Evolutionary conservation across 2,329 filamentous ascomycete genomes (phyloP).

Genomic region (Escovopsis sp.): DNA sequence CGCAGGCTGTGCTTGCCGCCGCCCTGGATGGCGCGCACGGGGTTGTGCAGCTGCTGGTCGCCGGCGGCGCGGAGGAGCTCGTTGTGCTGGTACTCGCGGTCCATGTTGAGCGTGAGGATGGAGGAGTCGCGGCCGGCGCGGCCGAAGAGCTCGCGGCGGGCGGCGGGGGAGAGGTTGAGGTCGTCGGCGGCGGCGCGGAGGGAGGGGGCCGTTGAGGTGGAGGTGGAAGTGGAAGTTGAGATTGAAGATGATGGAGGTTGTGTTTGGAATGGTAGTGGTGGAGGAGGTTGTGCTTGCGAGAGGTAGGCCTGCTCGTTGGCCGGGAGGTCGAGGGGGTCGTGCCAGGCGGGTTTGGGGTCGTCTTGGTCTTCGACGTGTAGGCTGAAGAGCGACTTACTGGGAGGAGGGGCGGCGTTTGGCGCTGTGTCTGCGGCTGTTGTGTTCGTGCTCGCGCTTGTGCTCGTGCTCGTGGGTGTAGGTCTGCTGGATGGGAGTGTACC

Average conservation of each 20-base stretch:
- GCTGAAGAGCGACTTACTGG: constrained; percentile 56
- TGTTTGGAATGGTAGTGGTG: too few relatives aligned
- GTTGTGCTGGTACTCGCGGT: constrained; percentile 74
- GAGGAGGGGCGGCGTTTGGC: constrained; percentile 12
- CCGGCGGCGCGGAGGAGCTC: constrained; percentile 58
- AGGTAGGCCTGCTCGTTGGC: constrained; percentile 16
- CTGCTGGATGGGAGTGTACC: too few relatives aligned
- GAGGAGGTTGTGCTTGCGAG: constrained; percentile 6
- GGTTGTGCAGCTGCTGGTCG: constrained; percentile 62
- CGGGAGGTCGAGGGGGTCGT: constrained; percentile 9
- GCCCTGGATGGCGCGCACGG: constrained; percentile 71
- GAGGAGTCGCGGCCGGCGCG: constrained; percentile 35
- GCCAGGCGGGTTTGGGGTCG: constrained; percentile 8
- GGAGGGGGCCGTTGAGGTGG: constrained; percentile 20
- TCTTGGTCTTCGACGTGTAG: constrained; percentile 37
- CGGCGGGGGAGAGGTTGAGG: constrained; percentile 62
- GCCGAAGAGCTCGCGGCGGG: constrained; percentile 75
- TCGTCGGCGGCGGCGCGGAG: constrained; percentile 60
- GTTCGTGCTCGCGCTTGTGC: constrained; percentile 3
- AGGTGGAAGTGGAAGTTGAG: too few relatives aligned
- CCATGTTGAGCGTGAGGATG: constrained; percentile 82
- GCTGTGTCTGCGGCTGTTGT: background rate
- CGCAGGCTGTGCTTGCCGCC: constrained; percentile 74
- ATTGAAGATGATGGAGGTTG: too few relatives aligned
- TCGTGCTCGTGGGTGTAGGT: background rate